Conservation (phyloP, 306 rosid genomes). For the Medicago arabica region DNA sequence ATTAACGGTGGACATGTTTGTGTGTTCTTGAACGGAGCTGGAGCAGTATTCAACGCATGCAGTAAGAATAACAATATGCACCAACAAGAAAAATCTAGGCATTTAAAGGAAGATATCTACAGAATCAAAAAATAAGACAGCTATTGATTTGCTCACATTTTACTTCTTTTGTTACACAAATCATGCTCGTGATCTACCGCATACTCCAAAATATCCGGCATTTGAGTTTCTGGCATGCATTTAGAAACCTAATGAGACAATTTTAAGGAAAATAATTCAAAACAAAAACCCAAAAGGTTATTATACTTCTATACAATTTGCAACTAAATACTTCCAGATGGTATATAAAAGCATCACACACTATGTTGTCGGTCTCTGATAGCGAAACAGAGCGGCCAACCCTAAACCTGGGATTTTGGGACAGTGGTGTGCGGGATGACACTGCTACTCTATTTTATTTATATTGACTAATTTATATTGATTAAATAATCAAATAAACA, state of each 20-base stretch:
- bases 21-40: slow-evolving; percentile 57
- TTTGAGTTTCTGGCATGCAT: slow-evolving; percentile 49
- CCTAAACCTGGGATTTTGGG: not conserved
- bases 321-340: not conserved
- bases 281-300: slow-evolving; percentile 41
- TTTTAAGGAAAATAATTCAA: slow-evolving; percentile 35
- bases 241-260: slow-evolving; percentile 37
- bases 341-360: slow-evolving; percentile 19
- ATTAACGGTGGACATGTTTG: slow-evolving; percentile 34
- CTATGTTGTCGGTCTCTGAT: not conserved
- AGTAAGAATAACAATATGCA: slow-evolving; percentile 30
- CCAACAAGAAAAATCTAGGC: slow-evolving; percentile 21
- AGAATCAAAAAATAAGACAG: slow-evolving; percentile 24
- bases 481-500: too few relatives aligned
- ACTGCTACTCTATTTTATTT: too few relatives aligned
- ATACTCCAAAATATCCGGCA: slow-evolving; percentile 38
- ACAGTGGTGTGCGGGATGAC: not conserved
- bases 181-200: slow-evolving; percentile 53
- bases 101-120: slow-evolving; percentile 29
- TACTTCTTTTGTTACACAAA: slow-evolving; percentile 41
- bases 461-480: not conserved
- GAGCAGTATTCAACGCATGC: slow-evolving; percentile 23
- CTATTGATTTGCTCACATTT: slow-evolving; percentile 52
- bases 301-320: slow-evolving; percentile 4
- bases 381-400: not conserved